These are phyloP conservation scores for Pythium rishiriense DNA, from an alignment of 352 stramenopile species.

Conservation along the genomic window DNA sequence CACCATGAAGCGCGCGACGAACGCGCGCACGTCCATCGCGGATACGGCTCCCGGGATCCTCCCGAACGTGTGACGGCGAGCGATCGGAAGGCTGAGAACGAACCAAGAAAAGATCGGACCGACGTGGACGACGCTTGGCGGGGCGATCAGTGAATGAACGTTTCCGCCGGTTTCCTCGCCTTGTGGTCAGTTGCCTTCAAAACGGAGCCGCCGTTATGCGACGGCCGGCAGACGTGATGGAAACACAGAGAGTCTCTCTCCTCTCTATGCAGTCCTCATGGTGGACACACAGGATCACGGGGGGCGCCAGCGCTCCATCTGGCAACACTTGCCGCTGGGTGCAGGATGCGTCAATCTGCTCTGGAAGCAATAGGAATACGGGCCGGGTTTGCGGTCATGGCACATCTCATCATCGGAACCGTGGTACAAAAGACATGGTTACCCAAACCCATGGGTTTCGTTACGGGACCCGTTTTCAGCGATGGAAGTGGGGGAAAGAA, in stretches of 20 bases:
- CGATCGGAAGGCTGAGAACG: neutral
- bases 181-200: no score
- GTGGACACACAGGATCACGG: neutral
- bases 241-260: neutral
- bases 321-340: conserved; percentile 2
- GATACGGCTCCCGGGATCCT: no score
- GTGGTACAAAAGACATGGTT: neutral
- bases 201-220: no score
- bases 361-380: neutral
- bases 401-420: no score
- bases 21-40: conserved; percentile 55
- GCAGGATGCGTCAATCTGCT: neutral
- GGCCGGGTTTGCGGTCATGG: neutral
- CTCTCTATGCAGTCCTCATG: neutral
- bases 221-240: neutral
- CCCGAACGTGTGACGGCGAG: no score
- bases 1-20: conserved; percentile 80
- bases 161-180: neutral
- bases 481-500: neutral
- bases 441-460: neutral
- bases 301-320: neutral
- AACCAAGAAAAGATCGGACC: conserved; percentile 2
- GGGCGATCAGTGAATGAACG: no score
- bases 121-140: neutral
- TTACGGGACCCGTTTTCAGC: neutral